Conservation (phyloP, 2,329 filamentous ascomycete genomes). For the Aspergillus aculeatus region DNA sequence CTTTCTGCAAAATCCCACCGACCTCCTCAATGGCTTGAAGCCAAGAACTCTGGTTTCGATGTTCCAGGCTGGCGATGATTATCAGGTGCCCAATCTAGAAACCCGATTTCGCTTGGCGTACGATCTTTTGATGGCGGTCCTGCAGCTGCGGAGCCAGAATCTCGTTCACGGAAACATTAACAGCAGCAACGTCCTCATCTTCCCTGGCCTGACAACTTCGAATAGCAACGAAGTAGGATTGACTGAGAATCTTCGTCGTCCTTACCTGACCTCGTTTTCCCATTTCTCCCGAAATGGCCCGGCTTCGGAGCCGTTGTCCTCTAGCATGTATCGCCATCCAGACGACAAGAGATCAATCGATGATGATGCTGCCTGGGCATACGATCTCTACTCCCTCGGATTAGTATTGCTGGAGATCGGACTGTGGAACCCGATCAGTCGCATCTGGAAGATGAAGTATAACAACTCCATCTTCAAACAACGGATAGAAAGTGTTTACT, state of each 20-base stretch:
- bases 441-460: constrained; percentile 65
- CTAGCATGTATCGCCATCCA: constrained; percentile 63
- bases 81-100: constrained; percentile 56
- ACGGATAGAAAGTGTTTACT: constrained; percentile 62
- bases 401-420: constrained; percentile 63
- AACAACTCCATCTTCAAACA: constrained; percentile 61
- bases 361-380: constrained; percentile 43
- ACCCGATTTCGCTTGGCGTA: constrained; percentile 62
- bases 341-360: constrained; percentile 44
- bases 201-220: constrained; percentile 41
- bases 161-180: constrained; percentile 63
- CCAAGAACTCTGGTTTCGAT: constrained; percentile 45
- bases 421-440: constrained; percentile 61
- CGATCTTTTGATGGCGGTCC: constrained; percentile 56
- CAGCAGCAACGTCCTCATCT: constrained; percentile 63
- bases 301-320: constrained; percentile 44
- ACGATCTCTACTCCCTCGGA: constrained; percentile 62
- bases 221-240: constrained; percentile 36
- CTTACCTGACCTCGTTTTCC: constrained; percentile 60
- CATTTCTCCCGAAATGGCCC: constrained; percentile 56
- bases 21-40: constrained; percentile 37
- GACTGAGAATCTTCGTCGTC: constrained; percentile 51
- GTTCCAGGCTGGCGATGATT: constrained; percentile 43
- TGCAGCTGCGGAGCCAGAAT: constrained; percentile 57
- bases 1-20: constrained; percentile 42